These are phyloP conservation scores for Sclerotinia spermophila DNA, from an alignment of 2,329 filamentous ascomycete genomes.

Conservation along the genomic window DNA sequence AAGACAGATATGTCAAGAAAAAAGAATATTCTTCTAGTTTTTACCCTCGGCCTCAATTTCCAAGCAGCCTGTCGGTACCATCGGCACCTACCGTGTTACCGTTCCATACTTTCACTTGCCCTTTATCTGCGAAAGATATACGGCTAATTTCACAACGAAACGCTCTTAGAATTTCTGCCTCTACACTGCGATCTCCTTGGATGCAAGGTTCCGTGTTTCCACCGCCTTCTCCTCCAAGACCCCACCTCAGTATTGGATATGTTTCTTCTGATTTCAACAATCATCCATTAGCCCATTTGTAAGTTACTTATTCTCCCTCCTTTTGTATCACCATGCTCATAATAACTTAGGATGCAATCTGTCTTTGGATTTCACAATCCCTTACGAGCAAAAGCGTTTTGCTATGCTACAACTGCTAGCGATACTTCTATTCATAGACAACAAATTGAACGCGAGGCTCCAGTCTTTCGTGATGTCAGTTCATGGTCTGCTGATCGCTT, in stretches of 20 bases:
- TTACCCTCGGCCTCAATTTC: slow-evolving; percentile 73
- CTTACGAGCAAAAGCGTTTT: slow-evolving; percentile 74
- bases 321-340: neutral
- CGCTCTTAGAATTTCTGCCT: slow-evolving; percentile 86
- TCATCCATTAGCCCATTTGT: slow-evolving; percentile 88
- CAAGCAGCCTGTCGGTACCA: slow-evolving; percentile 69
- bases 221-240: slow-evolving; percentile 78
- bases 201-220: slow-evolving; percentile 74
- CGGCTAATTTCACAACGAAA: slow-evolving; percentile 94
- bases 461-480: slow-evolving; percentile 85
- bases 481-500: slow-evolving; percentile 80
- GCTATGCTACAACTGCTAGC: slow-evolving; percentile 90
- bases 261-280: slow-evolving; percentile 99
- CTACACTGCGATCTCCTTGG: slow-evolving; percentile 83
- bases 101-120: slow-evolving; percentile 97
- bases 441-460: slow-evolving; percentile 90
- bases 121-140: slow-evolving; percentile 85
- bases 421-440: slow-evolving; percentile 85
- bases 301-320: slow-evolving; percentile 35
- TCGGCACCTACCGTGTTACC: slow-evolving; percentile 90
- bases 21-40: slow-evolving; percentile 52
- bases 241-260: slow-evolving; percentile 88
- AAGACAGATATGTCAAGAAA: slow-evolving; percentile 67
- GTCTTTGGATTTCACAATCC: slow-evolving; percentile 89
- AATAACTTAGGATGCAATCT: slow-evolving; percentile 73